Base-by-base conservation (phyloP, 2,329 filamentous ascomycete species). In the Piedraia hortae region DNA sequence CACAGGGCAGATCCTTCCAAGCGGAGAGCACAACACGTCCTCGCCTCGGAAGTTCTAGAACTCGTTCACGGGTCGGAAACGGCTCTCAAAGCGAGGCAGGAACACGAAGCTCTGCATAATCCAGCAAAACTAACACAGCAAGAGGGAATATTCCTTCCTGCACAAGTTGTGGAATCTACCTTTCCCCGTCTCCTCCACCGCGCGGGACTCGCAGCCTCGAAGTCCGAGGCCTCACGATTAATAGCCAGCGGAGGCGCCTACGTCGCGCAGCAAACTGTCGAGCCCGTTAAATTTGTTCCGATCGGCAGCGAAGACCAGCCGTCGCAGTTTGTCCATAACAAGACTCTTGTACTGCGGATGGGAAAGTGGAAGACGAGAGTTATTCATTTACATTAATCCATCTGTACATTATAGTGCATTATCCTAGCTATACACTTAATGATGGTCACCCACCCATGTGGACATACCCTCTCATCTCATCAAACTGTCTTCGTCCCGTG, bases 41-140 rank as follows among this genome's bases (percentile, higher is more conserved):
- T 97, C 2, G 85, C 85, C 1, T 61, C 54, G 22, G 80, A 97
- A 39, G 69, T 93, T 11, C 53, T 88, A 1, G 59, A 68, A 21
- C 55, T 97, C 2, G 60, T 78, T 1, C 78, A 93, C 38, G 75
- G 80, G 8, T 41, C 51, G 0, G 36, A 56, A 5, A 58, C 59
- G 28, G 77, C 80, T 0, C 41, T 59, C 8, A 50, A 58, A 11
- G 66, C 74, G 4, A 62, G 65, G 27, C 33, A 37, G 9, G 50
- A 62, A 28, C 62, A 67, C 30, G 49, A 50, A 19, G 45, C 52
- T 26, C 37, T 61, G 21, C 34, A 39, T 4, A 38, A 28, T 12
- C 19, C 41, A 6, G 26, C 26, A 3, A 26, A 32, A 15, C 21
- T 38, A n/a, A 18, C 17, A 13, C 10, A 15, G 12, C 18, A 25